Evolutionary conservation across 1,284 basidiomycete genomes (phyloP).

Genomic region (Boletus sp.): DNA sequence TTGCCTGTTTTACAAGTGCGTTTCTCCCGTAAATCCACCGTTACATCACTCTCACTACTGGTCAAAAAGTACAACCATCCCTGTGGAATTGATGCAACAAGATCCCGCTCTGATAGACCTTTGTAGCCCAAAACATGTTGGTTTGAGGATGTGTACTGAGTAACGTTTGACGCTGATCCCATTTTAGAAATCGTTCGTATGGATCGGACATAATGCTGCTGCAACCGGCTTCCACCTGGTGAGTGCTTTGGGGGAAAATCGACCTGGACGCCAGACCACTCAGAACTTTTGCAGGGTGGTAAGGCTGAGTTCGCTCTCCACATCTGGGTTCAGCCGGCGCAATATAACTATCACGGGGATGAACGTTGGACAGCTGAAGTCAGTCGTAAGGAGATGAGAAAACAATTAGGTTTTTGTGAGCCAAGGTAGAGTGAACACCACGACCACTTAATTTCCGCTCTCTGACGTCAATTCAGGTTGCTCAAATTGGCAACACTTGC

Average conservation of each 20-base stretch:
- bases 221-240: conserved; percentile 41
- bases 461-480: conserved; percentile 34
- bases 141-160: conserved; percentile 21
- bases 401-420: conserved; percentile 34
- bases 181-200: conserved; percentile 36
- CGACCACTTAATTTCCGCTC: not conserved
- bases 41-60: not conserved
- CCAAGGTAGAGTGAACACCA: conserved; percentile 32
- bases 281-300: conserved; percentile 20
- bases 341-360: not conserved
- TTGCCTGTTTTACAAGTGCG: conserved; percentile 45
- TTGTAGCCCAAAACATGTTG: conserved; percentile 27
- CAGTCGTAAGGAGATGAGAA: conserved; percentile 16
- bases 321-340: conserved; percentile 20
- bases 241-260: conserved; percentile 3
- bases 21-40: conserved; percentile 1
- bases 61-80: conserved; percentile 41
- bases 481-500: conserved; percentile 40
- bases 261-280: not conserved
- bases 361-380: conserved; percentile 11
- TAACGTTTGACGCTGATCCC: not conserved
- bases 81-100: conserved; percentile 37
- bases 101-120: conserved; percentile 37
- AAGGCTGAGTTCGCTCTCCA: conserved; percentile 26
- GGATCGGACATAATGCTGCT: conserved; percentile 39